Evolutionary conservation across 495 filamentous ascomycete genomes (phyloP), one percentile per base, ranked within the genome.

Genomic region (Talaromyces ruber): DNA sequence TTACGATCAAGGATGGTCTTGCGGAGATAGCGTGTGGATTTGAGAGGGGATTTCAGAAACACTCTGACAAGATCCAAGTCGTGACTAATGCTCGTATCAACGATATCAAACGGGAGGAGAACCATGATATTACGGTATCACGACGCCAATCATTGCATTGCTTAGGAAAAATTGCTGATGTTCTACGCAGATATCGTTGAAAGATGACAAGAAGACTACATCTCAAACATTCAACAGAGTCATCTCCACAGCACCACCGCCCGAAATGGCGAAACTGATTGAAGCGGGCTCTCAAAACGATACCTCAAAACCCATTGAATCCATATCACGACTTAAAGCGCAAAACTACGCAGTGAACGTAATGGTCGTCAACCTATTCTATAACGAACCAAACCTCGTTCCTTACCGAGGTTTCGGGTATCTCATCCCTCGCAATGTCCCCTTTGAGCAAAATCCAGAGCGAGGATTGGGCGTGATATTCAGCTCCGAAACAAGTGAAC

Each of bases 321-420:
- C 71, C 1, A 71, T 74, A 47, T 28, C 60, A 43, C 59, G 66
- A 51, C 68, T 85, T 8, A 75, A 87, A 16, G 66, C 74, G 14
- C 68, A 79, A 43, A 81, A 86, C 43, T 81, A 83, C 58, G 82
- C 89, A 22, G 88, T 91, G 14, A 93, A 88, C 8, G 92, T 96
- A 47, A 92, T 90, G 85, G 88, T 92, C 4, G 88, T 98, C 47
- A 98, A 97, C 72, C 80, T 99, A 22, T 97, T 87, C 79, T 99
- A 86, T 68, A 70, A 76, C 5, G 79, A 83, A 24, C 83, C 86
- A 2, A 66, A 84, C 22, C 73, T 96, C 32, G 77, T 91, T 24
- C 80, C 78, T 3, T 78, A 83, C 14, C 72, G 75, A 34, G 94
- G 95, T 45, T 96, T 98, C 69, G 94, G 94, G 43, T 98, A 98